Percentiles rank a stretch among this genome's conserved stretches.
Conservation (phyloP, 352 stramenopile species). For the Aphanomyces stellatus region DNA sequence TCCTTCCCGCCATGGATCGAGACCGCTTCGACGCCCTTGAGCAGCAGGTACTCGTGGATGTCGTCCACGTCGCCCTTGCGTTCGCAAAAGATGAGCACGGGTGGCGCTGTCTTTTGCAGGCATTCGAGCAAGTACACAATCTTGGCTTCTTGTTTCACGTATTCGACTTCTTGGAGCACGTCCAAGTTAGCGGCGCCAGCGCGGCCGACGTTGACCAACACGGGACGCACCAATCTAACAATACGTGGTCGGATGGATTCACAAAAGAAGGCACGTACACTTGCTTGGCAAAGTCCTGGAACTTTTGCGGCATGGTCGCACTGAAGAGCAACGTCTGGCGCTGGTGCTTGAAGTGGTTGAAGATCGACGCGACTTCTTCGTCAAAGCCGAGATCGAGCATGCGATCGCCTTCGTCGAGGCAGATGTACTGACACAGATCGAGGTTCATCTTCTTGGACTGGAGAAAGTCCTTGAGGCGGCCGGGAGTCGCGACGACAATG, state of each 20-base stretch:
- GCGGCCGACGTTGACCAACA: conserved; percentile 98
- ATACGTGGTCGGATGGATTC: neutral
- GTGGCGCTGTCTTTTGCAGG: conserved; percentile 97
- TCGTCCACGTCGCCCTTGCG: conserved; percentile 97
- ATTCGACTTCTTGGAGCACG: conserved; percentile 99
- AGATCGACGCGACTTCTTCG: conserved; percentile 92
- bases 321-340: conserved; percentile 98
- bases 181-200: conserved; percentile 97
- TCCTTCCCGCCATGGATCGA: conserved; percentile 98
- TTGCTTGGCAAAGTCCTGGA: conserved; percentile 98
- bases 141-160: conserved; percentile 98
- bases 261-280: conserved; percentile 31
- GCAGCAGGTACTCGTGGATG: conserved; percentile 98
- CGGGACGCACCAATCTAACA: conserved; percentile 88
- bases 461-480: conserved; percentile 94
- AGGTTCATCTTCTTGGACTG: conserved; percentile 93
- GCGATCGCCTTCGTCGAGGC: conserved; percentile 96
- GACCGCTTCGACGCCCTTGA: conserved; percentile 94
- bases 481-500: conserved; percentile 95
- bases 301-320: conserved; percentile 99
- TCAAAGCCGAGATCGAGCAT: conserved; percentile 96
- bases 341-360: conserved; percentile 97
- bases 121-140: conserved; percentile 98
- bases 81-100: conserved; percentile 98
- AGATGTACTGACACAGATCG: conserved; percentile 95